Evolutionary conservation across 768 basidiomycete genomes (phyloP).

Genomic region (Suillus subalutaceus): DNA sequence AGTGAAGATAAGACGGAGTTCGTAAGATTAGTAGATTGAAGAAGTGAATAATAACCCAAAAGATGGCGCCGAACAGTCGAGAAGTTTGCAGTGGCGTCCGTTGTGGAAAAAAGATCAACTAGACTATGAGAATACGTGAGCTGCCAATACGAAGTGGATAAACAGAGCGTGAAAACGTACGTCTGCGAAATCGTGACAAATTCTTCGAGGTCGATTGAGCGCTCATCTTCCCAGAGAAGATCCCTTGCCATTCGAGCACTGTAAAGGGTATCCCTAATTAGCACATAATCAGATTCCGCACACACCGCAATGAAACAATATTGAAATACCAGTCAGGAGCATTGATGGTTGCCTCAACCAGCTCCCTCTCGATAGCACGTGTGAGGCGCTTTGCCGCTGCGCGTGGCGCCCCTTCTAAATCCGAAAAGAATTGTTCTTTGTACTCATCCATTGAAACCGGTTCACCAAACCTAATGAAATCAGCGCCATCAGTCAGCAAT

Average conservation of each 20-base stretch:
- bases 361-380: slow-evolving; percentile 64
- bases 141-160: slow-evolving; percentile 12
- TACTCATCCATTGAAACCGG: slow-evolving; percentile 79
- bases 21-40: slow-evolving; percentile 79
- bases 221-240: slow-evolving; percentile 87
- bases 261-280: slow-evolving; percentile 82
- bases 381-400: slow-evolving; percentile 88
- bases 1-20: slow-evolving; percentile 84
- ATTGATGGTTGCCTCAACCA: slow-evolving; percentile 83
- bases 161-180: slow-evolving; percentile 50
- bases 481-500: slow-evolving; percentile 18
- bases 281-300: slow-evolving; percentile 22
- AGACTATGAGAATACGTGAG: slow-evolving; percentile 53
- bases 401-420: slow-evolving; percentile 66
- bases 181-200: slow-evolving; percentile 89
- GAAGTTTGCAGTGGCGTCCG: slow-evolving; percentile 62
- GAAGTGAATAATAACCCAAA: slow-evolving; percentile 86
- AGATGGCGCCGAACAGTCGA: slow-evolving; percentile 66
- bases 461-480: slow-evolving; percentile 68
- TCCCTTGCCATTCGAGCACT: slow-evolving; percentile 92
- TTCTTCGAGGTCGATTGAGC: slow-evolving; percentile 75
- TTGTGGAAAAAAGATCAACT: slow-evolving; percentile 83
- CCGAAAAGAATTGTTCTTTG: slow-evolving; percentile 76
- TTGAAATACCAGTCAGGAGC: slow-evolving; percentile 85
- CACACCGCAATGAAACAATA: slow-evolving; percentile 21